phyloP scores from a whole-genome alignment of 164 flowering plant species.

The Platanus orientalis region DNA sequence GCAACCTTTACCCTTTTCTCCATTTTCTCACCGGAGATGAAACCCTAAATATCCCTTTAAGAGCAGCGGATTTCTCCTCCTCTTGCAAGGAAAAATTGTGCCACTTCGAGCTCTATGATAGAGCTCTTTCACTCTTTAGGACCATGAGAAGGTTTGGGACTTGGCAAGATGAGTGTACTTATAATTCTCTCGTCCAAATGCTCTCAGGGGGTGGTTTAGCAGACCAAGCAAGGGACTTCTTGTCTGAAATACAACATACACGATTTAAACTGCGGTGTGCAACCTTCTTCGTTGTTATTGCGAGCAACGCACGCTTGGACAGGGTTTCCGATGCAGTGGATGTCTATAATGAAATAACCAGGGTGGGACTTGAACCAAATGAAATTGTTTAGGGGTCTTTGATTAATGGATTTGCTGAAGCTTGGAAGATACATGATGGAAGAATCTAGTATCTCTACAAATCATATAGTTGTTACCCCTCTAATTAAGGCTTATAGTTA shows the following conservation, averaged over 20 bases:
- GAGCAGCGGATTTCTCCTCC: no score
- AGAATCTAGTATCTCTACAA: constrained; percentile 53
- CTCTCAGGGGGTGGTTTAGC: constrained; percentile 55
- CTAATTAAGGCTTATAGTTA: constrained; percentile 79
- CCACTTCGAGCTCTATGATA: no score
- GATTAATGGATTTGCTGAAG: constrained; percentile 67
- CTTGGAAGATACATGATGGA: constrained; percentile 55
- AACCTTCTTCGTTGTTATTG: constrained; percentile 74
- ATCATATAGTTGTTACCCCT: constrained; percentile 70
- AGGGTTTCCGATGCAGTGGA: constrained; percentile 60
- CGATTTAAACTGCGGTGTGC: constrained; percentile 60
- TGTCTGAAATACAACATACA: constrained; percentile 64
- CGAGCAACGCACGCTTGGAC: constrained; percentile 50
- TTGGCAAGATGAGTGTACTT: constrained; percentile 91
- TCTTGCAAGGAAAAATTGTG: no score
- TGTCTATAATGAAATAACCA: constrained; percentile 54
- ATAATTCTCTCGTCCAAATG: constrained; percentile 88
- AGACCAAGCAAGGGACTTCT: constrained; percentile 47
- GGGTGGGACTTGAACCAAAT: constrained; percentile 57
- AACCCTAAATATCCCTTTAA: no score
- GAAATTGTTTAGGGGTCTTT: constrained; percentile 77
- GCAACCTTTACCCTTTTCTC: no score
- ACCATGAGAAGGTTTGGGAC: constrained; percentile 73
- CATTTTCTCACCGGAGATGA: no score
- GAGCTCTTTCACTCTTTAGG: constrained; percentile 61